Evolutionary conservation across 2,329 filamentous ascomycete genomes (phyloP).

Genomic region (Microcyclospora pomicola): DNA sequence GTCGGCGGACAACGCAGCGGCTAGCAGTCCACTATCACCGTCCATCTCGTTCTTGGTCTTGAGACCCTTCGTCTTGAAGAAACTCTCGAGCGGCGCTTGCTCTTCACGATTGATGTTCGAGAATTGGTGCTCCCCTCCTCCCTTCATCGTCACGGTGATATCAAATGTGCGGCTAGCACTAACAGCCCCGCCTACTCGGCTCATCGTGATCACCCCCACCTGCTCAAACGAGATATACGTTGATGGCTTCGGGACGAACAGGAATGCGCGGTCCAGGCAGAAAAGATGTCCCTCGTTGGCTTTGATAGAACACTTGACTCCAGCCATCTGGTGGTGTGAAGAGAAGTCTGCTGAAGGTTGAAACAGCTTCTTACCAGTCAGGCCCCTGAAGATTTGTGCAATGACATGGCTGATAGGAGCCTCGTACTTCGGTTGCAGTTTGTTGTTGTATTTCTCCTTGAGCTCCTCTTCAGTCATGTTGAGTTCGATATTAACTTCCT

Average conservation of each 20-base stretch:
- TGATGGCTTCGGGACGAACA: slow-evolving; percentile 96
- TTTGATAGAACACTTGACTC: slow-evolving; percentile 99
- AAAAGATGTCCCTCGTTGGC: slow-evolving; percentile 96
- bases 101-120: slow-evolving; percentile 99
- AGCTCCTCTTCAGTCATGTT: slow-evolving; percentile 89
- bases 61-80: slow-evolving; percentile 91
- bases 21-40: slow-evolving; percentile 62
- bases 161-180: slow-evolving; percentile 93
- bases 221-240: slow-evolving; percentile 96
- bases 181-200: slow-evolving; percentile 83
- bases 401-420: slow-evolving; percentile 87
- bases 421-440: slow-evolving; percentile 79
- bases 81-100: slow-evolving; percentile 87
- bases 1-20: slow-evolving; percentile 62
- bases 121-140: slow-evolving; percentile 83
- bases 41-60: slow-evolving; percentile 98
- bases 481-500: slow-evolving; percentile 89
- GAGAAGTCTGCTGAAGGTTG: slow-evolving; percentile 88
- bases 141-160: slow-evolving; percentile 86
- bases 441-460: slow-evolving; percentile 76
- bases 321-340: slow-evolving; percentile 82
- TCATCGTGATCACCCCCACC: slow-evolving; percentile 83
- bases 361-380: slow-evolving; percentile 90
- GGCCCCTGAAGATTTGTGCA: slow-evolving; percentile 84
- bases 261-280: slow-evolving; percentile 94